Base-by-base conservation (phyloP, 345 rosid species). In the Populus pruinosa region DNA sequence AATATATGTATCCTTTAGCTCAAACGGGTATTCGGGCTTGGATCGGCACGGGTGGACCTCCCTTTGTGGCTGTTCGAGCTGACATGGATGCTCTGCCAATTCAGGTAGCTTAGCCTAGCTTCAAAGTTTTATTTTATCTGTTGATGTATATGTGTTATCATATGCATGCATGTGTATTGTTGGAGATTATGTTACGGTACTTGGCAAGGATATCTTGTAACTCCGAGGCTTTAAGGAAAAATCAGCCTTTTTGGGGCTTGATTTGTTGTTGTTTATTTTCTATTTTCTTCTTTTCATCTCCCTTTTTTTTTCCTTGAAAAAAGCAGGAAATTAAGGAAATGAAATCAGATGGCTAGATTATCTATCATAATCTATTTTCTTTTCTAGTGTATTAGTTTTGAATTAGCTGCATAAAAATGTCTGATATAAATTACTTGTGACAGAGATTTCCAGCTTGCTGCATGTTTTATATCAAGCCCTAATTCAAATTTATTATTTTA, bases 21-120 rank as follows among this genome's bases (percentile, higher is more conserved):
- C 39, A 59, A 16, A 81, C 84, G 38, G 84, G 84, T 39, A 38
- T 77, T 67, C 75, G 77, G 36, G 84, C 74, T 27, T 67, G 38
- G 62, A 39, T 77, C 27, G 84, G 84, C 39, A 67, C 70, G 6
- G 80, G 80, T 4, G 36, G 2, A 33, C 84, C 77, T 17, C 84
- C 84, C 44, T 77, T 67, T 18, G 77, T 77, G 23, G 80, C 80
- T 2, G 14, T 81, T 8, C 69, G 84, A 61, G 84, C 84, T 12
- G 84, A 81, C 36, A 81, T 81, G 84, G 80, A 81, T 31, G 84
- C 80, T 36, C 70, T 81, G 9, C 65, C 84, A 4, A 68, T 81
- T 55, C 41, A 81, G 80, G 84, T 81, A 14, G 53, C 68, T 12
- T 41, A 41, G 36, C 36, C 36, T 33, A 1, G 61, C 20, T 33